Evolutionary conservation across 805 yeast species (phyloP).

Genomic region (Saccharomycopsis microspora): DNA sequence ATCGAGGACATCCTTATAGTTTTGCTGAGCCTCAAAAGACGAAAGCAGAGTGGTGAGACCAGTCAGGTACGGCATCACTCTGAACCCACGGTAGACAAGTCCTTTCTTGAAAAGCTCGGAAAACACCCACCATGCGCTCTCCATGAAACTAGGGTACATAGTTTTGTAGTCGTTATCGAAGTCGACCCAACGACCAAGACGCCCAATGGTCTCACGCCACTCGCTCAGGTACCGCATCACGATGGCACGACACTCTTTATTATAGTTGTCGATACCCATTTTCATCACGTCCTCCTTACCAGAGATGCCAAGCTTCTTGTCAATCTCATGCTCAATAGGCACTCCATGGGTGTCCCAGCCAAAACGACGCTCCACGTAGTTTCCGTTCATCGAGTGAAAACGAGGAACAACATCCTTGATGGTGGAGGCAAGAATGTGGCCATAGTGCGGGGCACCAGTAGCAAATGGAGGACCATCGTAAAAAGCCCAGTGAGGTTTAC

Average conservation of each 20-base stretch:
- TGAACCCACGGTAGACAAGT: conserved; percentile 85
- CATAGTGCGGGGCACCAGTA: conserved; percentile 98
- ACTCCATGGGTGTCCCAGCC: conserved; percentile 99
- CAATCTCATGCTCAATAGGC: conserved; percentile 97
- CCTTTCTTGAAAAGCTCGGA: conserved; percentile 76
- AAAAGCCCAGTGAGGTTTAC: conserved; percentile 78
- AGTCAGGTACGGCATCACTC: conserved; percentile 99
- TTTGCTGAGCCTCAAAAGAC: conserved; percentile 96
- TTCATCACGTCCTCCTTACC: conserved; percentile 91
- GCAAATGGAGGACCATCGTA: conserved; percentile 99
- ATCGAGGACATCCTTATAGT: conserved; percentile 93
- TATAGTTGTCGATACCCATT: conserved; percentile 90
- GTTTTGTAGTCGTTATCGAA: conserved; percentile 98
- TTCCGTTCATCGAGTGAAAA: conserved; percentile 96
- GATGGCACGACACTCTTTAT: conserved; percentile 88
- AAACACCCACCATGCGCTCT: conserved; percentile 99
- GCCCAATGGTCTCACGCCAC: conserved; percentile 88
- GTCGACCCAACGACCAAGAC: conserved; percentile 98
- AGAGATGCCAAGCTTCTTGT: conserved; percentile 88
- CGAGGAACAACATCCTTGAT: conserved; percentile 96
- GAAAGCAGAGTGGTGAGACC: conserved; percentile 95
- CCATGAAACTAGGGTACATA: conserved; percentile 92
- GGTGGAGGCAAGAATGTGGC: conserved; percentile 94
- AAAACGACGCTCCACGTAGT: conserved; percentile 90
- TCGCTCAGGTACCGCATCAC: conserved; percentile 95